phyloP scores from a whole-genome alignment of 148 eudicot species.

The Oxyria digyna region DNA sequence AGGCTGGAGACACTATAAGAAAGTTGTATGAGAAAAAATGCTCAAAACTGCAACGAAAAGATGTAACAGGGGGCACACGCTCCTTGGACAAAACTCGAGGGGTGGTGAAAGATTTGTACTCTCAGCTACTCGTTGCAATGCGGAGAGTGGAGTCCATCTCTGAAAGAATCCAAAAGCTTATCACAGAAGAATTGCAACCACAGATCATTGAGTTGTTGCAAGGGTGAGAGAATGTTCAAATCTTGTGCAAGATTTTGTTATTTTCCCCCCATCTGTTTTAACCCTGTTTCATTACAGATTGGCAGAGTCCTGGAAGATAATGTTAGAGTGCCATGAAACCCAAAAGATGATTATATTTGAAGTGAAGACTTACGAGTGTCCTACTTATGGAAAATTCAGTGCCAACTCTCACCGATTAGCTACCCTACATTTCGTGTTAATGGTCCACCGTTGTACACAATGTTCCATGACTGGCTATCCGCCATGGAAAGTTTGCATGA shows the following conservation, averaged over 20 bases:
- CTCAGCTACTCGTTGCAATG: constrained; percentile 78
- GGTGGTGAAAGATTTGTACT: constrained; percentile 75
- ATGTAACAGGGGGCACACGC: constrained; percentile 57
- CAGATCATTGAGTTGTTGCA: constrained; percentile 77
- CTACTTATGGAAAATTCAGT: constrained; percentile 72
- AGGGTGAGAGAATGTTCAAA: constrained; percentile 41
- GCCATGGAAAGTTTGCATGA: constrained; percentile 63
- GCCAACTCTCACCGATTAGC: constrained; percentile 75
- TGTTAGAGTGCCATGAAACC: constrained; percentile 91
- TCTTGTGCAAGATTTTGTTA: not conserved
- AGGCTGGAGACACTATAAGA: constrained; percentile 77
- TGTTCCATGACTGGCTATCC: constrained; percentile 67
- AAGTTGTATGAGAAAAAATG: constrained; percentile 81
- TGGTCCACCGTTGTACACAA: constrained; percentile 66
- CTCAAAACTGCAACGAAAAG: constrained; percentile 60
- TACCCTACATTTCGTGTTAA: constrained; percentile 49
- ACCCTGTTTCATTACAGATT: constrained; percentile 31
- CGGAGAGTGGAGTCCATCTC: constrained; percentile 92
- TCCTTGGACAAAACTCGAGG: constrained; percentile 72
- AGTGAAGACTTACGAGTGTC: constrained; percentile 71
- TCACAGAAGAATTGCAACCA: constrained; percentile 82
- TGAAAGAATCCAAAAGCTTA: constrained; percentile 64
- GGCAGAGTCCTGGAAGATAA: constrained; percentile 61
- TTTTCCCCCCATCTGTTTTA: not conserved
- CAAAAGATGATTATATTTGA: constrained; percentile 77